Evolutionary conservation across 2,329 filamentous ascomycete genomes (phyloP).

Genomic region (Cryphonectria carpinicola): DNA sequence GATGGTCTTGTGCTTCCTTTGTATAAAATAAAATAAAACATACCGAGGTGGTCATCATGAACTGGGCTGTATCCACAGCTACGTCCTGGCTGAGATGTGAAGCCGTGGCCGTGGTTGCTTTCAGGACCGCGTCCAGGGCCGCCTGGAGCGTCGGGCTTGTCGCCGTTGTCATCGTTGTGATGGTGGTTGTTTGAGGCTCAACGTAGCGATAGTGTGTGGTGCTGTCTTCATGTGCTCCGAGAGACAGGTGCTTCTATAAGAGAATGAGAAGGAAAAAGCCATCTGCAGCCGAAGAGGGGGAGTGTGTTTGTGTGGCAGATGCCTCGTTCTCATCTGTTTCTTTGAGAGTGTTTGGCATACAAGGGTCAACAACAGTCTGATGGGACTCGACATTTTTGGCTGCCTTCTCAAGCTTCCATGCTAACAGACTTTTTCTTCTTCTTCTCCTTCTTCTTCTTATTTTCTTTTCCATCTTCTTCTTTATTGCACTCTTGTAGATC

Average conservation of each 20-base stretch:
- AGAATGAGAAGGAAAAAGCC: too few relatives aligned
- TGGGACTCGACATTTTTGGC: not conserved
- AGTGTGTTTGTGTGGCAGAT: too few relatives aligned
- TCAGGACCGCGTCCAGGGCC: not conserved
- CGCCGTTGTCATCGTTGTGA: not conserved
- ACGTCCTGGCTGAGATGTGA: not conserved
- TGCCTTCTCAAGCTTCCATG: not conserved
- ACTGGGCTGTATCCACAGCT: not conserved
- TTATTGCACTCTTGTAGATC: too few relatives aligned
- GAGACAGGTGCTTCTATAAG: too few relatives aligned
- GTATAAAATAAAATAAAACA: too few relatives aligned
- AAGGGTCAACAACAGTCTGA: not conserved
- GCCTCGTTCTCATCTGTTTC: too few relatives aligned
- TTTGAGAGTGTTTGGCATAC: not conserved
- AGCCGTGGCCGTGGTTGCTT: not conserved
- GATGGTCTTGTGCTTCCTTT: too few relatives aligned
- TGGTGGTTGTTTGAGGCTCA: not conserved
- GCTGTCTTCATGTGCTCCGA: not conserved
- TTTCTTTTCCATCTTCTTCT: too few relatives aligned
- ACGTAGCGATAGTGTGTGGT: not conserved
- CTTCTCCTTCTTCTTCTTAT: too few relatives aligned
- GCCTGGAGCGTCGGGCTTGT: not conserved
- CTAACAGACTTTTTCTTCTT: too few relatives aligned
- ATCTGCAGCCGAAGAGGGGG: too few relatives aligned
- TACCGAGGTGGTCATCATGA: not conserved